Evolutionary conservation across 805 yeast genomes (phyloP).

Genomic region (Wickerhamomyces hampshirensis): DNA sequence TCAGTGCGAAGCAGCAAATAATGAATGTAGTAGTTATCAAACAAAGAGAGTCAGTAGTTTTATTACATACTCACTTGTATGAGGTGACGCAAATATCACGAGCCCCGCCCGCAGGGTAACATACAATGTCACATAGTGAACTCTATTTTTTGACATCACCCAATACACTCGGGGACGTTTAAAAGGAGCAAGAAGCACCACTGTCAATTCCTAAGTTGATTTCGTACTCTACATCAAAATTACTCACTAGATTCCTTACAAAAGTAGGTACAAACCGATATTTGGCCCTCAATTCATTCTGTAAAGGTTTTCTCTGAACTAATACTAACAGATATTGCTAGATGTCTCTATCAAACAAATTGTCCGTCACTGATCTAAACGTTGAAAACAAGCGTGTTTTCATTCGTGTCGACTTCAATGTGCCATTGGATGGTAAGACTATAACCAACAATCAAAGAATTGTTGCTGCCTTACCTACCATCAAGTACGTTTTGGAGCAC

Average conservation of each 20-base stretch:
- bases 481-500: conserved; percentile 87
- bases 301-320: too few relatives aligned
- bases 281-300: too few relatives aligned
- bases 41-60: too few relatives aligned
- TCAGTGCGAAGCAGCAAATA: too few relatives aligned
- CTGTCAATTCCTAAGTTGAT: not conserved
- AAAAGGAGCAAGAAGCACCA: not conserved
- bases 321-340: too few relatives aligned
- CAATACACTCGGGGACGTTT: not conserved
- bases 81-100: too few relatives aligned
- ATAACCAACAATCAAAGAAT: conserved; percentile 99
- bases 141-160: not conserved
- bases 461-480: conserved; percentile 98
- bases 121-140: too few relatives aligned
- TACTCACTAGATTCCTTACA: not conserved
- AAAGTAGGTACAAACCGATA: too few relatives aligned
- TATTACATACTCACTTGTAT: too few relatives aligned
- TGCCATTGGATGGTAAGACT: conserved; percentile 90
- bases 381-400: conserved; percentile 91
- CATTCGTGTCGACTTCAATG: conserved; percentile 97
- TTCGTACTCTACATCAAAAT: too few relatives aligned
- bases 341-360: conserved; percentile 93
- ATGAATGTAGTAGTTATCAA: too few relatives aligned
- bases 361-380: conserved; percentile 87
- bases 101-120: too few relatives aligned